phyloP scores from a whole-genome alignment of 306 rosid species.

The Bauhinia variegata region DNA sequence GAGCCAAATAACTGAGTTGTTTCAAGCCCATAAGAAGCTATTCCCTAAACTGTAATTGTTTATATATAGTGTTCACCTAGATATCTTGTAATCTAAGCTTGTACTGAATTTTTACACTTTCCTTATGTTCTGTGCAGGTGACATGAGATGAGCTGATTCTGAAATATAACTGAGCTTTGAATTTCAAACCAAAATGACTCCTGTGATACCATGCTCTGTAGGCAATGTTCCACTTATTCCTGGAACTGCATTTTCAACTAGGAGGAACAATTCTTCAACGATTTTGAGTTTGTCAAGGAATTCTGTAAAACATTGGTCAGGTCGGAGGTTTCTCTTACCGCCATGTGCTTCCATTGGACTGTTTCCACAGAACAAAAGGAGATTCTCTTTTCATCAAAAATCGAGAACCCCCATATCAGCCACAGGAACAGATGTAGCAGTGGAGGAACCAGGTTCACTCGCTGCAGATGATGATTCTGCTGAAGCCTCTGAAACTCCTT shows the following conservation, averaged over 20 bases:
- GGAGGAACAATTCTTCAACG: conserved; percentile 56
- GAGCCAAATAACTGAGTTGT: conserved; percentile 5
- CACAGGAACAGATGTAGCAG: conserved; percentile 70
- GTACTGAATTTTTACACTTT: conserved; percentile 7
- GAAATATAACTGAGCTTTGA: conserved; percentile 30
- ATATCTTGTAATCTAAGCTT: conserved; percentile 2
- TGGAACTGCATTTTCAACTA: conserved; percentile 59
- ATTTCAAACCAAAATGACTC: conserved; percentile 61
- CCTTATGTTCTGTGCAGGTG: conserved; percentile 45
- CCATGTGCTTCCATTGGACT: conserved; percentile 53
- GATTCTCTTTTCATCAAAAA: conserved; percentile 46
- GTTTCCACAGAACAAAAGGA: conserved; percentile 53
- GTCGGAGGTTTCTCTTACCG: conserved; percentile 59
- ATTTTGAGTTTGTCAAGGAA: conserved; percentile 63
- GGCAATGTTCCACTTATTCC: conserved; percentile 73
- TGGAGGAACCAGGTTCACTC: conserved; percentile 66
- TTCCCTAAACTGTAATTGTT: not conserved
- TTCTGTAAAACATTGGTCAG: conserved; percentile 44
- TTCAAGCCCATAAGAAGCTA: too few species aligned
- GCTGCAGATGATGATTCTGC: conserved; percentile 54
- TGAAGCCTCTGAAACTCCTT: conserved; percentile 46
- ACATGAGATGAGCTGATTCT: conserved; percentile 44
- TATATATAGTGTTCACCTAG: conserved; percentile 10
- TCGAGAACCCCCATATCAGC: conserved; percentile 64
- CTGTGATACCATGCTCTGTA: conserved; percentile 65